Conservation (phyloP, 305 asterid species). For the Euphrasia arctica region DNA sequence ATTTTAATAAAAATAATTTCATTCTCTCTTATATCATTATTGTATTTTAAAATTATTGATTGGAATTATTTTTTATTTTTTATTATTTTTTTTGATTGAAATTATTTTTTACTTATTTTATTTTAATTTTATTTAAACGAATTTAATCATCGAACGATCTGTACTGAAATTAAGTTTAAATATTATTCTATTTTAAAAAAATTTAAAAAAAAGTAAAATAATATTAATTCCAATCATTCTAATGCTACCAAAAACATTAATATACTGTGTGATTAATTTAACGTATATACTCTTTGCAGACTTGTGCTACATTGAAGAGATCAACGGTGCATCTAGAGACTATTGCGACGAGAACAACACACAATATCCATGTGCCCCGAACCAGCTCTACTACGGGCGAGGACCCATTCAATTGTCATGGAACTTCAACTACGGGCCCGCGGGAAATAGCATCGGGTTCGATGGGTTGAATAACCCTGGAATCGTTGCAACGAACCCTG, state of each 20-base stretch:
- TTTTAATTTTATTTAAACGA: no score
- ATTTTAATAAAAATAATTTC: no score
- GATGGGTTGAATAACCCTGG: conserved; percentile 42
- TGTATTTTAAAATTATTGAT: no score
- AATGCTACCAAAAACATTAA: not conserved
- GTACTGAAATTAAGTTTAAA: no score
- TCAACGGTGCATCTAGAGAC: conserved; percentile 32
- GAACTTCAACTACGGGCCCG: conserved; percentile 49
- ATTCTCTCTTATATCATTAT: no score
- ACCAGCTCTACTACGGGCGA: conserved; percentile 37
- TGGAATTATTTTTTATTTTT: no score
- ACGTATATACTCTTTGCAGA: conserved; percentile 12
- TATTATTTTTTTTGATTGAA: no score
- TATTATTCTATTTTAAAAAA: no score
- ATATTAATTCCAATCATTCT: not conserved
- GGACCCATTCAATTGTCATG: conserved; percentile 45
- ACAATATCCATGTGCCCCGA: conserved; percentile 35
- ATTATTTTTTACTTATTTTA: no score
- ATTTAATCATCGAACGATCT: no score
- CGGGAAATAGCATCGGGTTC: conserved; percentile 39
- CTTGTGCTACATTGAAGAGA: conserved; percentile 39
- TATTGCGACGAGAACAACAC: conserved; percentile 36
- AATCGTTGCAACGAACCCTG: conserved; percentile 32
- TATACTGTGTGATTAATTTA: not conserved
- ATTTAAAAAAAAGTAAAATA: no score